phyloP scores from a whole-genome alignment of 768 basidiomycete species.

The Collybia sp. region DNA sequence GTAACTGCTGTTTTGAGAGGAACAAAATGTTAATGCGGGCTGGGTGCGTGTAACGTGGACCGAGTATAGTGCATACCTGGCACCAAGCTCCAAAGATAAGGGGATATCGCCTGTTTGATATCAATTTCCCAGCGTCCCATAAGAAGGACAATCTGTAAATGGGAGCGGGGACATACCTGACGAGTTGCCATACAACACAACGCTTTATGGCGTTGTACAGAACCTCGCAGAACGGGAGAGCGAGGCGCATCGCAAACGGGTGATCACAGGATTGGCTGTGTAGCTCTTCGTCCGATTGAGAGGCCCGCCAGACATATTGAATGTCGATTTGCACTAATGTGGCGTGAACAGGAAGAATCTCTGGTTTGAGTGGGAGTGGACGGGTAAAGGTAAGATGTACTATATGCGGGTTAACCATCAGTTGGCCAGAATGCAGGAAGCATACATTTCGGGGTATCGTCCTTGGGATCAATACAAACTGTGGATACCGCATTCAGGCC shows the following conservation, averaged over 20 bases:
- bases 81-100: conserved; percentile 70
- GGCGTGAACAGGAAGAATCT: conserved; percentile 28
- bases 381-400: conserved; percentile 14
- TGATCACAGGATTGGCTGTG: conserved; percentile 15
- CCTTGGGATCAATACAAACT: conserved; percentile 39
- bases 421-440: conserved; percentile 6
- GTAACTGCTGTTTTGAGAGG: conserved; percentile 56
- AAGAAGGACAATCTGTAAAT: neutral
- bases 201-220: conserved; percentile 49
- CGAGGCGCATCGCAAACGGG: conserved; percentile 52
- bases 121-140: no score
- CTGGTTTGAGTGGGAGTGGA: conserved; percentile 8
- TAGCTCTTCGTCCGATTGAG: conserved; percentile 2
- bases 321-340: conserved; percentile 31
- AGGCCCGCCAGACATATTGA: conserved; percentile 29
- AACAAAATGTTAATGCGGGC: conserved; percentile 1
- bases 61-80: conserved; percentile 34
- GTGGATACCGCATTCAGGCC: conserved; percentile 57
- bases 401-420: conserved; percentile 3
- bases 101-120: conserved; percentile 58
- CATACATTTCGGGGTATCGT: conserved; percentile 36
- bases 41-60: conserved; percentile 5
- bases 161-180: conserved; percentile 37
- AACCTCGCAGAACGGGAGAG: conserved; percentile 48
- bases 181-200: conserved; percentile 54